Evolutionary conservation across 2,329 filamentous ascomycete genomes (phyloP).

Genomic region (Penicillium sp.): DNA sequence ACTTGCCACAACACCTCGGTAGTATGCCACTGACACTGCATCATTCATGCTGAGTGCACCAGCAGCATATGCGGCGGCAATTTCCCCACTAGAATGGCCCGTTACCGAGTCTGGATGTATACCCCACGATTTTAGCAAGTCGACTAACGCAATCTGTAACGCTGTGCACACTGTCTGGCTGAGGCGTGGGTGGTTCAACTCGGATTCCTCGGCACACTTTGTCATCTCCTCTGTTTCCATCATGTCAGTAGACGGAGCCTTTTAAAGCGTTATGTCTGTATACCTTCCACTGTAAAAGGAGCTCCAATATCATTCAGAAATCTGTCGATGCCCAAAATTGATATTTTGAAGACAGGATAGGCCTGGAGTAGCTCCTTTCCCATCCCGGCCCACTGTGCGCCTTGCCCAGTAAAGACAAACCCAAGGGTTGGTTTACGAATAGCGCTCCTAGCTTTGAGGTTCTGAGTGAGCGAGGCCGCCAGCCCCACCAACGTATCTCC

Average conservation of each 20-base stretch:
- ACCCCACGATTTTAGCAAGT: slow-evolving; percentile 23
- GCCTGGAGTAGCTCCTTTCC: slow-evolving; percentile 27
- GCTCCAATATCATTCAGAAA: not conserved
- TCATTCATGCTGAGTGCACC: slow-evolving; percentile 25
- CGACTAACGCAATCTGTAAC: slow-evolving; percentile 29
- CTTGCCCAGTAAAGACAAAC: slow-evolving; percentile 39
- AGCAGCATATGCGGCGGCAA: slow-evolving; percentile 32
- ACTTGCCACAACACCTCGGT: slow-evolving; percentile 21
- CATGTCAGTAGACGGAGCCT: not conserved
- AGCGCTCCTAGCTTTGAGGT: slow-evolving; percentile 7
- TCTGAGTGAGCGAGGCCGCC: not conserved
- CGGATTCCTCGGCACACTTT: not conserved
- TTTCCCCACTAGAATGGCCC: slow-evolving; percentile 32
- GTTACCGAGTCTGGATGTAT: slow-evolving; percentile 24
- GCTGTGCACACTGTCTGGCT: slow-evolving; percentile 27
- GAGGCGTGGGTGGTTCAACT: slow-evolving; percentile 14
- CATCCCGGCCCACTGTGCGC: slow-evolving; percentile 37
- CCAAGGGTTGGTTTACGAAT: slow-evolving; percentile 11
- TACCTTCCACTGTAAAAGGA: not conserved
- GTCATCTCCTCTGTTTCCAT: slow-evolving; percentile 4
- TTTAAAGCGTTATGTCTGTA: rapidly evolving
- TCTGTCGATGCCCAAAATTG: not conserved
- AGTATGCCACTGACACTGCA: slow-evolving; percentile 26
- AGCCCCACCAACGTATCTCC: slow-evolving; percentile 9
- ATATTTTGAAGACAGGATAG: slow-evolving; percentile 17